A percentile compares a stretch with the other conserved stretches of the same genome.
Conservation (phyloP, 2,329 filamentous ascomycete genomes). For the Coccinonectria pachysandricola region DNA sequence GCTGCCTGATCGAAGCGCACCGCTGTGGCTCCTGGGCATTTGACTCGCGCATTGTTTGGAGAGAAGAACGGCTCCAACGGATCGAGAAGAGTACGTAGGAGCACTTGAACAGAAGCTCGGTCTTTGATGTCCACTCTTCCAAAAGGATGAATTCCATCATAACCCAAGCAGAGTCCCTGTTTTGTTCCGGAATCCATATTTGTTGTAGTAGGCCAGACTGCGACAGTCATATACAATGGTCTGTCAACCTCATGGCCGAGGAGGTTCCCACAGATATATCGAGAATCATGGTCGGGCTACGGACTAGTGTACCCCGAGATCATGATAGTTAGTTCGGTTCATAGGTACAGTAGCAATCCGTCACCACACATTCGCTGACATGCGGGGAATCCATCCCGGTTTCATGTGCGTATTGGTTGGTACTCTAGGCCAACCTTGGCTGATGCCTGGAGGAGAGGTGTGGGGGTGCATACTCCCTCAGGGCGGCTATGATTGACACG, state of each 20-base stretch:
- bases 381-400: no score
- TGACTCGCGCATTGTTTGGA: slow-evolving; percentile 52
- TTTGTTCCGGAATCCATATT: slow-evolving; percentile 14
- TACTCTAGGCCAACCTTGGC: no score
- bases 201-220: no score
- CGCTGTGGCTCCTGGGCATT: slow-evolving; percentile 57
- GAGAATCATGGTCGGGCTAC: slow-evolving; percentile 3
- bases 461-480: no score
- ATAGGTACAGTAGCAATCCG: not conserved
- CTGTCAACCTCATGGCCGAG: no score
- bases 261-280: slow-evolving; percentile 3
- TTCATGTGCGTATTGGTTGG: no score
- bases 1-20: slow-evolving; percentile 70
- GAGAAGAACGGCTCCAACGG: slow-evolving; percentile 66
- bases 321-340: slow-evolving; percentile 2
- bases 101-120: slow-evolving; percentile 47
- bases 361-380: slow-evolving; percentile 3
- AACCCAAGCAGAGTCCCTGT: slow-evolving; percentile 32
- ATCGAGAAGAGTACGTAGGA: slow-evolving; percentile 54
- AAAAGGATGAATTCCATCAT: slow-evolving; percentile 45
- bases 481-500: no score
- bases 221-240: no score
- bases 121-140: slow-evolving; percentile 39
- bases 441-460: no score
- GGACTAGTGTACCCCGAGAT: slow-evolving; percentile 6